phyloP scores from a whole-genome alignment of 768 basidiomycete genomes.

The Fomitopsis serialis region DNA sequence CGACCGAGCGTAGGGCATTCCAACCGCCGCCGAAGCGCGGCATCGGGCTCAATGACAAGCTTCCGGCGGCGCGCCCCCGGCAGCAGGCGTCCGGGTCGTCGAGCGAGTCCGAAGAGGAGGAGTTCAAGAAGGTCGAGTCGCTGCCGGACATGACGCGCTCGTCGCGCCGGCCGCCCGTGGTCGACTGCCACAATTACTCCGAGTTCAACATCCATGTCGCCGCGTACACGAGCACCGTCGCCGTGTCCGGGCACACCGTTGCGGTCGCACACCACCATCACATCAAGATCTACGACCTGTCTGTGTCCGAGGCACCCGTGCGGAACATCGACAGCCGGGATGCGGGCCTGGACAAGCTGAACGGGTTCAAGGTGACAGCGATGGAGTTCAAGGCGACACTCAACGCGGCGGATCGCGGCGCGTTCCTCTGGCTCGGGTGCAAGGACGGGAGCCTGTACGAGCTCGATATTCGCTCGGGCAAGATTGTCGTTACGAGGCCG shows the following conservation, averaged over 20 bases:
- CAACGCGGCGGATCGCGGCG: slow-evolving; percentile 45
- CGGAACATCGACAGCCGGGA: slow-evolving; percentile 58
- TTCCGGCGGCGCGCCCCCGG: slow-evolving; percentile 46
- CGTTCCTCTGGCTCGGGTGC: slow-evolving; percentile 79
- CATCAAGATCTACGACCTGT: slow-evolving; percentile 59
- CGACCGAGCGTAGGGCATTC: slow-evolving; percentile 20
- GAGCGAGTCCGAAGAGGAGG: slow-evolving; percentile 49
- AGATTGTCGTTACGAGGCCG: slow-evolving; percentile 50
- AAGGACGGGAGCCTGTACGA: slow-evolving; percentile 88
- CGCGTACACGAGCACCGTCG: slow-evolving; percentile 48
- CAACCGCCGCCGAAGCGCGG: slow-evolving; percentile 75
- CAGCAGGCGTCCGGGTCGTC: slow-evolving; percentile 33
- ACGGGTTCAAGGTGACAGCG: slow-evolving; percentile 67
- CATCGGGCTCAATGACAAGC: slow-evolving; percentile 62
- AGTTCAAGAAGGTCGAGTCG: slow-evolving; percentile 39
- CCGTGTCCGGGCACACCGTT: slow-evolving; percentile 51
- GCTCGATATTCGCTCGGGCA: slow-evolving; percentile 63
- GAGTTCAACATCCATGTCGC: slow-evolving; percentile 50
- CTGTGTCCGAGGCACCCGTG: slow-evolving; percentile 38
- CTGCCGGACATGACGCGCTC: slow-evolving; percentile 68
- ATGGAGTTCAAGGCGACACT: slow-evolving; percentile 68
- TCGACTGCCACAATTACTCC: slow-evolving; percentile 27
- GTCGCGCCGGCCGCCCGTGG: slow-evolving; percentile 45
- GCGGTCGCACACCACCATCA: slow-evolving; percentile 56
- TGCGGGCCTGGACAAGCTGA: slow-evolving; percentile 43